Evolutionary conservation across 1,139 yeast genomes (phyloP).

Genomic region (Hemisphaericaspora xylanilytica): DNA sequence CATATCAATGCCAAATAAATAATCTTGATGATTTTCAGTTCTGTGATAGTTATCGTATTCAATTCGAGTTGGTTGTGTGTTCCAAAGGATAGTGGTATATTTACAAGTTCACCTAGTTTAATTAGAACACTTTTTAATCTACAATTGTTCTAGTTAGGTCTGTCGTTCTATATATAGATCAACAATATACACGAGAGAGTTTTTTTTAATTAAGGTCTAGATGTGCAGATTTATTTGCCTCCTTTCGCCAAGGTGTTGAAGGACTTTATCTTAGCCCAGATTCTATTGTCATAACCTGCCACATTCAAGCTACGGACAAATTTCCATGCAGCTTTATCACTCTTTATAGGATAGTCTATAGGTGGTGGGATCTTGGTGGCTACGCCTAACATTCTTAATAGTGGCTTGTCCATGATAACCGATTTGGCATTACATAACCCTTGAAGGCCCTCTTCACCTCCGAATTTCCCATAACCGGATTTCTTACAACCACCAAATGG

Average conservation of each 20-base stretch:
- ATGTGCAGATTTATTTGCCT: conserved; percentile 12
- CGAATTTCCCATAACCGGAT: conserved; percentile 95
- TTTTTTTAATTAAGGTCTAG: too few relatives aligned
- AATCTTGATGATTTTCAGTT: neutral
- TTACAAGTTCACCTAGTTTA: neutral
- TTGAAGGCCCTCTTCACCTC: conserved; percentile 92
- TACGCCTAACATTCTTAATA: conserved; percentile 55
- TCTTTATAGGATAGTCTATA: conserved; percentile 84
- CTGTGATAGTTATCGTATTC: neutral
- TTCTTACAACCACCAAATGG: conserved; percentile 95
- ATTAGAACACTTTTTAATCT: neutral
- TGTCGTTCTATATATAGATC: conserved; percentile 1
- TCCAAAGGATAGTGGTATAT: neutral
- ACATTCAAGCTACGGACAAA: conserved; percentile 78
- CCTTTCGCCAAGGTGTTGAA: conserved; percentile 40
- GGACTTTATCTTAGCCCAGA: conserved; percentile 58
- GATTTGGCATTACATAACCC: conserved; percentile 87
- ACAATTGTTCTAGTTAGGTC: neutral
- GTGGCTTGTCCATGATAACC: conserved; percentile 77
- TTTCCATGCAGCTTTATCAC: conserved; percentile 81
- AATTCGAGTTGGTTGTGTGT: too few relatives aligned
- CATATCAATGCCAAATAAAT: conserved; percentile 63
- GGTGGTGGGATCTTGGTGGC: conserved; percentile 84
- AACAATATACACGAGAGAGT: conserved; percentile 2
- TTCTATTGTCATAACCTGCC: conserved; percentile 79